Conservation (phyloP, 371 early-diverging fungal genomes). For the Mortierella sp. region DNA sequence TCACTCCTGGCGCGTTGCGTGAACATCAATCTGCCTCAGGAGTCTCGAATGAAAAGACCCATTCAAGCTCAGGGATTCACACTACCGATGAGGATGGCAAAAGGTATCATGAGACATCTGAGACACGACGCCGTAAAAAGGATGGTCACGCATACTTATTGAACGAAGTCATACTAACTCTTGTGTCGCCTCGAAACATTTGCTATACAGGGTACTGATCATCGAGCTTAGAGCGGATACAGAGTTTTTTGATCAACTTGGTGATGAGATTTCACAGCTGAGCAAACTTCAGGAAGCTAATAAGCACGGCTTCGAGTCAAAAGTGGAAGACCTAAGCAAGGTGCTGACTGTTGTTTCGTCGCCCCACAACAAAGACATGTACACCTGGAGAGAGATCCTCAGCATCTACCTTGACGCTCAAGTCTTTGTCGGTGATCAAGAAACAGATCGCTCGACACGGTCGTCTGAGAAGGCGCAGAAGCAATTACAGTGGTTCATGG, state of each 20-base stretch:
- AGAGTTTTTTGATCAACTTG: constrained; percentile 69
- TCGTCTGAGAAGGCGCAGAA: constrained; percentile 66
- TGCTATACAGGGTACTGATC: constrained; percentile 56
- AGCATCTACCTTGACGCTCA: constrained; percentile 77
- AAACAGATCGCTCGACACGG: constrained; percentile 60
- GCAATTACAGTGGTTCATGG: constrained; percentile 72
- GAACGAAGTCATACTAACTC: background rate
- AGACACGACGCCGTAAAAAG: background rate
- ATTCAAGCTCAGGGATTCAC: background rate
- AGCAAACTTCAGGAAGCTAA: constrained; percentile 57
- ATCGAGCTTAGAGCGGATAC: constrained; percentile 71
- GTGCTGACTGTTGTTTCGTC: constrained; percentile 68
- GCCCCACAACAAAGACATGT: constrained; percentile 74
- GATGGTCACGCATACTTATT: background rate
- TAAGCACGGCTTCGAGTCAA: constrained; percentile 59
- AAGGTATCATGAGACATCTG: constrained; percentile 21
- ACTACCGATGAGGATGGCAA: constrained; percentile 52
- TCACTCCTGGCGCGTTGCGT: constrained; percentile 32
- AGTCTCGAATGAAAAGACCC: background rate
- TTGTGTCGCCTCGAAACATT: background rate
- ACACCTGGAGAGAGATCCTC: constrained; percentile 81
- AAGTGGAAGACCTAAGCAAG: constrained; percentile 61
- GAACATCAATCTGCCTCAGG: constrained; percentile 4
- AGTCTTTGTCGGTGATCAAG: constrained; percentile 71
- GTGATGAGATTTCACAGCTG: constrained; percentile 63